Evolutionary conservation across 2,329 filamentous ascomycete genomes (phyloP).

Genomic region (Fusarium torreyae): DNA sequence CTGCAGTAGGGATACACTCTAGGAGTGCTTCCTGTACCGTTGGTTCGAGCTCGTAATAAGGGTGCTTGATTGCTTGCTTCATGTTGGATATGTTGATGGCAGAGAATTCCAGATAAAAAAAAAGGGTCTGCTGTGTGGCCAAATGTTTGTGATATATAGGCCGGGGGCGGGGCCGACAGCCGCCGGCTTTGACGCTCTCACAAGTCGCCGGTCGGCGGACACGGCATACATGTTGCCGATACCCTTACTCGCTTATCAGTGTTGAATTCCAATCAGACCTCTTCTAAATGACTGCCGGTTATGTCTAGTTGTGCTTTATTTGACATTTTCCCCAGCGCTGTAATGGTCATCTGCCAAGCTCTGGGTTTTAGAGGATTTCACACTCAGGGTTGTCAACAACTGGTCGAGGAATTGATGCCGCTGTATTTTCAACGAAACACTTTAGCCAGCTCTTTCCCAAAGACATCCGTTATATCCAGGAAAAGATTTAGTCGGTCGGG

Average conservation of each 20-base stretch:
- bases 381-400: no score
- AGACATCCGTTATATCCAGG: no score
- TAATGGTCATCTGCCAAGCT: no score
- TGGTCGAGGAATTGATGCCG: no score
- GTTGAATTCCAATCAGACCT: neutral
- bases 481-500: no score
- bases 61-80: conserved; percentile 12
- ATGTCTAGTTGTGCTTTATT: no score
- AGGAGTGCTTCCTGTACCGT: conserved; percentile 12
- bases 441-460: no score
- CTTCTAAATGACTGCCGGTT: no score
- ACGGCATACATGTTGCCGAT: conserved; percentile 16
- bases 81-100: neutral
- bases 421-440: no score
- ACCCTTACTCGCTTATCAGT: neutral
- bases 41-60: conserved; percentile 11
- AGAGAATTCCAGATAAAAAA: neutral
- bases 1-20: conserved; percentile 6
- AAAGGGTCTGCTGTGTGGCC: conserved; percentile 12
- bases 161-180: conserved; percentile 22
- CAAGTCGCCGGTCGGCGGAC: conserved; percentile 26
- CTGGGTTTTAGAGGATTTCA: no score
- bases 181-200: conserved; percentile 12
- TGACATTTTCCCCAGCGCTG: no score
- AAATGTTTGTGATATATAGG: conserved; percentile 7